Percentiles rank a stretch among this genome's conserved stretches.
phyloP scores from a whole-genome alignment of 352 stramenopile genomes.

The Blastocystis sp. region DNA sequence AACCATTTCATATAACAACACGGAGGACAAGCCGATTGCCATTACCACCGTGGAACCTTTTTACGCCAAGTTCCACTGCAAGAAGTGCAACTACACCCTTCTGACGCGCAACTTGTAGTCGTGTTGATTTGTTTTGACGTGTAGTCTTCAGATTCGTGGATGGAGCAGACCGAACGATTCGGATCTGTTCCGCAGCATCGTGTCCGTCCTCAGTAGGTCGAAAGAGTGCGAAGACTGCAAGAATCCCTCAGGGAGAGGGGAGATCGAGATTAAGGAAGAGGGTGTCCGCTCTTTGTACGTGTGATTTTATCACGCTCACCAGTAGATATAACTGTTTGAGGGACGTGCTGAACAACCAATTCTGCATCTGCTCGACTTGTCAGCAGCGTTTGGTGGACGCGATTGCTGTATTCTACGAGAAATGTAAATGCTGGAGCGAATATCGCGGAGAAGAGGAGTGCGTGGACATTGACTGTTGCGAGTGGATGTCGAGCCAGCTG shows the following conservation, averaged over 20 bases:
- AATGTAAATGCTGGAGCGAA: background rate
- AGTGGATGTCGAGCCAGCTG: too few species aligned
- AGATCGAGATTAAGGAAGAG: too few species aligned
- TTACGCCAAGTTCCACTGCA: background rate
- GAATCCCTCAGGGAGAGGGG: too few species aligned
- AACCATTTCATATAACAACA: background rate
- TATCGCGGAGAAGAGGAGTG: background rate
- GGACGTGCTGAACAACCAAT: background rate
- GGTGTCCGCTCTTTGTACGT: background rate
- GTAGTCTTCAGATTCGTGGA: constrained; percentile 6
- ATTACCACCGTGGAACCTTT: background rate
- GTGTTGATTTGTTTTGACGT: background rate
- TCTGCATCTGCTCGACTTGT: background rate
- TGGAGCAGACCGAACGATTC: constrained; percentile 3
- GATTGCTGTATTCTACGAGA: background rate
- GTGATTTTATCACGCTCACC: background rate
- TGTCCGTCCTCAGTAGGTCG: too few species aligned
- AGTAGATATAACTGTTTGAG: background rate
- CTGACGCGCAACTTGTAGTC: background rate
- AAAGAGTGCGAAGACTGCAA: too few species aligned
- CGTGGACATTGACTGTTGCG: background rate
- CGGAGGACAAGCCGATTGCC: background rate
- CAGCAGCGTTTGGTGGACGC: background rate
- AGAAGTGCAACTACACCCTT: constrained; percentile 9
- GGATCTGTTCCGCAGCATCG: background rate